These are phyloP conservation scores for Fraxinus americana DNA, from an alignment of 257 asterid genomes.

Conservation along the genomic window DNA sequence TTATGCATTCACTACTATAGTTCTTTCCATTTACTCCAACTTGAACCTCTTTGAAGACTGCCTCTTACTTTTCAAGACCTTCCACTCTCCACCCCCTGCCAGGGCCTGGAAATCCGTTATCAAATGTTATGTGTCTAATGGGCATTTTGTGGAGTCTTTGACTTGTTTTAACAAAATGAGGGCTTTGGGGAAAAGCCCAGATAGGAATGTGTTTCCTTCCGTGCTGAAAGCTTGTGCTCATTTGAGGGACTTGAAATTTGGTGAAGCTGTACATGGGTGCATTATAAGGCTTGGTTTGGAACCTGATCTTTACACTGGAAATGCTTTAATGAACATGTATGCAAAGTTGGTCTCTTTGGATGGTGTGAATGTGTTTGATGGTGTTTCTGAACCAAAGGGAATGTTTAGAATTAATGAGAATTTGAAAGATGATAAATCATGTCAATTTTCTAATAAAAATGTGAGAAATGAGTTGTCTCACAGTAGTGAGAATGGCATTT, in stretches of 20 bases:
- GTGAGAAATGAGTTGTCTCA: constrained; percentile 20
- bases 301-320: constrained; percentile 74
- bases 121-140: constrained; percentile 68
- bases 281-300: constrained; percentile 66
- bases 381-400: constrained; percentile 34
- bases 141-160: constrained; percentile 52
- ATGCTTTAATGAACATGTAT: constrained; percentile 90
- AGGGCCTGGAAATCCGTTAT: constrained; percentile 83
- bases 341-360: constrained; percentile 55
- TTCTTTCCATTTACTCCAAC: constrained; percentile 70
- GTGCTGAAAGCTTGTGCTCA: constrained; percentile 66
- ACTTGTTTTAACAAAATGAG: constrained; percentile 63
- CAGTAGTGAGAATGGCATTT: neutral
- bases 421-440: neutral
- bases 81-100: constrained; percentile 52
- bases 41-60: constrained; percentile 62
- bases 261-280: constrained; percentile 79
- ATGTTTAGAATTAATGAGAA: constrained; percentile 6
- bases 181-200: constrained; percentile 66
- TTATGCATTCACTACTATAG: constrained; percentile 32
- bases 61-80: constrained; percentile 46
- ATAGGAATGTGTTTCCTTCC: constrained; percentile 77
- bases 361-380: constrained; percentile 46
- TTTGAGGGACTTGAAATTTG: constrained; percentile 63
- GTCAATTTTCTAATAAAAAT: neutral